Conservation (phyloP, 306 rosid genomes). For the Acacia crassicarpa region DNA sequence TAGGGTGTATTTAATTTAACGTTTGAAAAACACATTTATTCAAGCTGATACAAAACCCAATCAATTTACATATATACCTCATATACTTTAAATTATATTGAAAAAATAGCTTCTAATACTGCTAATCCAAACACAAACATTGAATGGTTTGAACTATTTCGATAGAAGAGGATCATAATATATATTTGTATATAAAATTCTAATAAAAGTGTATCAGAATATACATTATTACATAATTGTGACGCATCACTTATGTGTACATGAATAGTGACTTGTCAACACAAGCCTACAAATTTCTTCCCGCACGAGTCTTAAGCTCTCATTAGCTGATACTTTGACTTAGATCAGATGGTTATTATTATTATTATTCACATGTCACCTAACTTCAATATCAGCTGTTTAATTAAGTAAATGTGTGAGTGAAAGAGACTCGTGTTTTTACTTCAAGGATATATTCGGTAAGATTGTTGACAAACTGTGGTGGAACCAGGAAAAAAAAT, state of each 20-base stretch:
- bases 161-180: too few relatives aligned
- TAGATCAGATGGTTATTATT: background rate
- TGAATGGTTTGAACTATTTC: too few relatives aligned
- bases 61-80: too few relatives aligned
- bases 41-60: too few relatives aligned
- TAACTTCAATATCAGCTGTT: background rate
- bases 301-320: constrained; percentile 7
- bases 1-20: too few relatives aligned
- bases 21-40: too few relatives aligned
- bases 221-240: constrained; percentile 42
- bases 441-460: background rate
- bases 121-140: too few relatives aligned
- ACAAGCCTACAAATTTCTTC: constrained; percentile 19
- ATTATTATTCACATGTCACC: background rate
- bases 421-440: background rate
- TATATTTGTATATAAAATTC: too few relatives aligned
- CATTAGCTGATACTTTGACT: constrained; percentile 30
- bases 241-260: constrained; percentile 53
- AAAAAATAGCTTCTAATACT: too few relatives aligned
- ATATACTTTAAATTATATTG: too few relatives aligned
- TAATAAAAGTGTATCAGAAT: background rate
- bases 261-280: constrained; percentile 33
- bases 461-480: background rate
- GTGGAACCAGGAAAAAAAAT: too few relatives aligned
- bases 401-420: background rate